Evolutionary conservation across 345 rosid genomes (phyloP).

Genomic region (Citrus mangshanensis): DNA sequence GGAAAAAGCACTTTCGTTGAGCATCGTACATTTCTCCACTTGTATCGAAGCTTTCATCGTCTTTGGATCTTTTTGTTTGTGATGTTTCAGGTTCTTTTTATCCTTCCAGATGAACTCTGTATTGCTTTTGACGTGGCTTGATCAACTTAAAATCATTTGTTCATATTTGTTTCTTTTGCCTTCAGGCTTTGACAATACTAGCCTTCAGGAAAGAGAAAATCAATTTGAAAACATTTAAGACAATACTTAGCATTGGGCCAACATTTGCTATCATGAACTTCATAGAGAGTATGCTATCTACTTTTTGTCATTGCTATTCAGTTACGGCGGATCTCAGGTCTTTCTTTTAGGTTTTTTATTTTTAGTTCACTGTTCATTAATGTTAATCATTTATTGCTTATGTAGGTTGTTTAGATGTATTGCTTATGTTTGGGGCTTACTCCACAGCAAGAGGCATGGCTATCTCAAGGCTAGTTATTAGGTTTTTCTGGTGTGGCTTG

Average conservation of each 20-base stretch:
- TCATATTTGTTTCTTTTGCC: slow-evolving; percentile 7
- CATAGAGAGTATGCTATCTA: slow-evolving; percentile 56
- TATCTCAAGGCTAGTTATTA: slow-evolving; percentile 82
- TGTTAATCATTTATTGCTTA: slow-evolving; percentile 19
- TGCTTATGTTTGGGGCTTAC: slow-evolving; percentile 95
- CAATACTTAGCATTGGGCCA: slow-evolving; percentile 82
- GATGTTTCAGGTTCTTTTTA: slow-evolving; percentile 82
- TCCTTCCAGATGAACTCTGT: neutral
- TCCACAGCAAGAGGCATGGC: slow-evolving; percentile 95
- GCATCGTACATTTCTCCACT: slow-evolving; percentile 95
- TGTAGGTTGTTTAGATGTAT: slow-evolving; percentile 79
- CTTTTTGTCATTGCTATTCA: slow-evolving; percentile 10
- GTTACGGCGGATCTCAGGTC: neutral
- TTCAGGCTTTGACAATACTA: slow-evolving; percentile 77
- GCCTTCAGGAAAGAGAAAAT: slow-evolving; percentile 69
- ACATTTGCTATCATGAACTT: slow-evolving; percentile 88
- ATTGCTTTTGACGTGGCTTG: slow-evolving; percentile 1
- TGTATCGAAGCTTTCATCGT: slow-evolving; percentile 89
- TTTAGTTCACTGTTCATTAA: neutral
- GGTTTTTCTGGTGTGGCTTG: slow-evolving; percentile 84
- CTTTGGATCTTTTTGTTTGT: slow-evolving; percentile 92
- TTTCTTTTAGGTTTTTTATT: too few relatives aligned
- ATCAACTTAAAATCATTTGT: neutral
- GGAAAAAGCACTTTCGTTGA: slow-evolving; percentile 96
- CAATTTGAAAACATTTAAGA: slow-evolving; percentile 65